These are phyloP conservation scores for Quercus lobata DNA, from an alignment of 331 rosid genomes.

Conservation along the genomic window DNA sequence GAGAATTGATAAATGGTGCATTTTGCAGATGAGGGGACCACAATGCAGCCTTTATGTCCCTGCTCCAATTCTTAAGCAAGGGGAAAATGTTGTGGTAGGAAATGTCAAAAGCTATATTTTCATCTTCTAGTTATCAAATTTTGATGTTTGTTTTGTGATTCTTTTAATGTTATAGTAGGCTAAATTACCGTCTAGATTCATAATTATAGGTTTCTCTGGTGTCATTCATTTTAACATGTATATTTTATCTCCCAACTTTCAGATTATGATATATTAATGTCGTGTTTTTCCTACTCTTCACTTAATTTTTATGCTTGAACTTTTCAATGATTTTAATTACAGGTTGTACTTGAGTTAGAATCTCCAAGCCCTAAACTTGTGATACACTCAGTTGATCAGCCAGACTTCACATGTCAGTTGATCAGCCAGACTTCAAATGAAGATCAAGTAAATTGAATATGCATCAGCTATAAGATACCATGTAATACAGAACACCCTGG, in stretches of 20 bases:
- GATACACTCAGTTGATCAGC: slow-evolving; percentile 49
- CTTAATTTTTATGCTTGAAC: neutral
- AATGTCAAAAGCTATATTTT: neutral
- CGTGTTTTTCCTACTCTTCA: neutral
- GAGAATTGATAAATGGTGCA: slow-evolving; percentile 9
- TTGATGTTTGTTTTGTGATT: neutral
- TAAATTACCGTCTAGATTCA: neutral
- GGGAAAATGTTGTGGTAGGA: slow-evolving; percentile 73
- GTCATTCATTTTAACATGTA: neutral
- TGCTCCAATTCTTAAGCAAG: slow-evolving; percentile 71
- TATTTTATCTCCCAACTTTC: neutral
- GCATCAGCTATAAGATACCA: neutral
- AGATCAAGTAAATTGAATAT: slow-evolving; percentile 25
- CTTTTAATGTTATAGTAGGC: neutral
- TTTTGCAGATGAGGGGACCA: slow-evolving; percentile 69
- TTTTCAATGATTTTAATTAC: neutral
- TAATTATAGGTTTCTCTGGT: neutral
- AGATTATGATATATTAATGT: neutral
- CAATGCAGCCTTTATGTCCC: slow-evolving; percentile 93
- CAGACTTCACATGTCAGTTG: slow-evolving; percentile 72
- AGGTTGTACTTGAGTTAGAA: slow-evolving; percentile 81
- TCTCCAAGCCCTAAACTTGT: slow-evolving; percentile 53
- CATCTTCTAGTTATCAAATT: neutral
- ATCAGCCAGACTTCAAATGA: slow-evolving; percentile 62
- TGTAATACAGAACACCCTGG: neutral